A percentile compares a stretch with the other conserved stretches of the same genome.
These are phyloP conservation scores for Fusarium subglutinans DNA, from an alignment of 2,329 filamentous ascomycete species.

Conservation along the genomic window DNA sequence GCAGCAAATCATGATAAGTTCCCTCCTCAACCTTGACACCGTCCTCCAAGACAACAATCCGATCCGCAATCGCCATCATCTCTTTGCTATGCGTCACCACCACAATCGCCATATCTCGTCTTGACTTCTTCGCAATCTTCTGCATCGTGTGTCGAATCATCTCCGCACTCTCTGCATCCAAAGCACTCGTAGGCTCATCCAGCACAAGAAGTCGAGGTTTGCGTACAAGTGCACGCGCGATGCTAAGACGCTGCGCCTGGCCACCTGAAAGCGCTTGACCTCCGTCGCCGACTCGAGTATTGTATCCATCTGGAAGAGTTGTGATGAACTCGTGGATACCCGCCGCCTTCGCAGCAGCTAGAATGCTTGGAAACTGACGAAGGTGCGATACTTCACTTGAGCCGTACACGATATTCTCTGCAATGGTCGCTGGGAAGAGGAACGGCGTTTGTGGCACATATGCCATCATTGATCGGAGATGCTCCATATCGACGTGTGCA, in stretches of 20 bases:
- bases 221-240: constrained; percentile 80
- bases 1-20: constrained; percentile 67
- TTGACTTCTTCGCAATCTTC: constrained; percentile 55
- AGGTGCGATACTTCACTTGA: constrained; percentile 64
- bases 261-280: constrained; percentile 80
- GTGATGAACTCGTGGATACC: constrained; percentile 81
- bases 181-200: constrained; percentile 85
- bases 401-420: constrained; percentile 86
- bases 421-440: constrained; percentile 80
- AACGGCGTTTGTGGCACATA: constrained; percentile 77
- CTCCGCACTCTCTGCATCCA: constrained; percentile 76
- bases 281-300: constrained; percentile 80
- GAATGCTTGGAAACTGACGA: constrained; percentile 56
- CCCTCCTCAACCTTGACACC: constrained; percentile 74
- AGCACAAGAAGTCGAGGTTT: constrained; percentile 78
- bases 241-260: constrained; percentile 82
- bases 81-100: constrained; percentile 83
- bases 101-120: constrained; percentile 70
- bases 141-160: constrained; percentile 71
- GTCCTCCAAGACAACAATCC: constrained; percentile 77
- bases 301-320: constrained; percentile 67
- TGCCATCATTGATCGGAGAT: constrained; percentile 69
- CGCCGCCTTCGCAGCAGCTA: constrained; percentile 63
- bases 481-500: constrained; percentile 65
- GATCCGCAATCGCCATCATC: constrained; percentile 86